Evolutionary conservation across 164 flowering plant genomes (phyloP).

Genomic region (Warburgia ugandensis): DNA sequence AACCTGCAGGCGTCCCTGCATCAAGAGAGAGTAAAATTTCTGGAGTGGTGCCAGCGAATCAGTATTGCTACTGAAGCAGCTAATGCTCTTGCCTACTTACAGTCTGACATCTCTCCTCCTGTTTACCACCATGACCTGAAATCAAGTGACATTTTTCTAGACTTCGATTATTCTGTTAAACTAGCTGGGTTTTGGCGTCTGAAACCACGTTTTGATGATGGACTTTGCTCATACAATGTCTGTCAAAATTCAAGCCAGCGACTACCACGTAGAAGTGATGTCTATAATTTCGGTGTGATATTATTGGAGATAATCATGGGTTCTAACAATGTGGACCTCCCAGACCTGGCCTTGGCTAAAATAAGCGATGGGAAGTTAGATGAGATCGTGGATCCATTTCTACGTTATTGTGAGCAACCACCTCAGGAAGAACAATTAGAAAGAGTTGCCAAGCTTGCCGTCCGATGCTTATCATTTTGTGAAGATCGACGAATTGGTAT

Average conservation of each 20-base stretch:
- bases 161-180: slow-evolving; percentile 40
- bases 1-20: slow-evolving; percentile 43
- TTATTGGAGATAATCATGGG: slow-evolving; percentile 65
- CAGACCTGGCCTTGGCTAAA: slow-evolving; percentile 35
- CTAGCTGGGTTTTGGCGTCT: slow-evolving; percentile 42
- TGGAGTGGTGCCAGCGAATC: slow-evolving; percentile 58
- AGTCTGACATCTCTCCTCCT: slow-evolving; percentile 49
- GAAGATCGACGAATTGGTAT: slow-evolving; percentile 51
- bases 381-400: slow-evolving; percentile 64
- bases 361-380: slow-evolving; percentile 55
- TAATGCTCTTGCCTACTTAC: slow-evolving; percentile 46
- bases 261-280: slow-evolving; percentile 28
- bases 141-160: slow-evolving; percentile 44
- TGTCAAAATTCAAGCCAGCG: slow-evolving; percentile 11
- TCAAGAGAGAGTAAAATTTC: slow-evolving; percentile 17
- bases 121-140: slow-evolving; percentile 47
- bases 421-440: slow-evolving; percentile 44
- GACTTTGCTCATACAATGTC: not conserved
- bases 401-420: slow-evolving; percentile 59
- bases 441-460: slow-evolving; percentile 53
- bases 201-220: slow-evolving; percentile 8
- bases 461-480: slow-evolving; percentile 57
- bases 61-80: slow-evolving; percentile 56
- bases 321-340: slow-evolving; percentile 20
- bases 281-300: slow-evolving; percentile 49